These are phyloP conservation scores for Hyaloscypha bicolor DNA, from an alignment of 495 filamentous ascomycete genomes.

Conservation along the genomic window DNA sequence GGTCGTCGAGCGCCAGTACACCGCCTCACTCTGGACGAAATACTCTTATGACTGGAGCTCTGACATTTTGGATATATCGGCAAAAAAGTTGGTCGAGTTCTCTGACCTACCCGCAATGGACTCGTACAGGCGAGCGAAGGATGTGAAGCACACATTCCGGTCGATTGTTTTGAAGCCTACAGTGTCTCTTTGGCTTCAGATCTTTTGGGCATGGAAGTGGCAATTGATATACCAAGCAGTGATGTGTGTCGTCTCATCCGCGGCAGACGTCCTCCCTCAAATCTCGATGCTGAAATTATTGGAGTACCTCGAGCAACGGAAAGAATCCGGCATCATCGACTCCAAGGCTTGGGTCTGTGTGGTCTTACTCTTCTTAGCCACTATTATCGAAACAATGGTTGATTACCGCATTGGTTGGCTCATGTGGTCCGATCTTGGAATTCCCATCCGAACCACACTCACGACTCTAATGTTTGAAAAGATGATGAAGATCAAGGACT, in stretches of 20 bases:
- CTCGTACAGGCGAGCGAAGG: constrained; percentile 48
- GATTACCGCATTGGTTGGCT: constrained; percentile 50
- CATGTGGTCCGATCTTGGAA: constrained; percentile 58
- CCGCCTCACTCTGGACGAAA: constrained; percentile 47
- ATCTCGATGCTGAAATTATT: constrained; percentile 24
- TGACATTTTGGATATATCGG: constrained; percentile 52
- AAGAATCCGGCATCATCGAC: constrained; percentile 16
- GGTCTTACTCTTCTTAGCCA: constrained; percentile 10
- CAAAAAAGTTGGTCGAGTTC: constrained; percentile 58
- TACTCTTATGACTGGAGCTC: constrained; percentile 66
- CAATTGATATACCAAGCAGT: constrained; percentile 22
- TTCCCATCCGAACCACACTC: constrained; percentile 68
- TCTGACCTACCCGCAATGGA: constrained; percentile 61
- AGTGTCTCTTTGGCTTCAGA: constrained; percentile 28
- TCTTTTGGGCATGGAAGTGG: constrained; percentile 21
- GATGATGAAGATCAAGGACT: constrained; percentile 69
- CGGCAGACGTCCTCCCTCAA: constrained; percentile 23
- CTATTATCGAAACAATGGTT: constrained; percentile 7
- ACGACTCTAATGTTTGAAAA: constrained; percentile 76
- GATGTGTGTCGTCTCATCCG: constrained; percentile 10
- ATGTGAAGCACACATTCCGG: constrained; percentile 34
- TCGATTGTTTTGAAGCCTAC: constrained; percentile 15
- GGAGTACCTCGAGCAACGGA: constrained; percentile 23
- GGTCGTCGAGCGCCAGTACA: constrained; percentile 64
- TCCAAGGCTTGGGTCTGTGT: constrained; percentile 27